Percentiles rank a stretch among this genome's conserved stretches.
These are phyloP conservation scores for Cladobotryum mycophilum DNA, from an alignment of 2,329 filamentous ascomycete genomes.

Conservation along the genomic window DNA sequence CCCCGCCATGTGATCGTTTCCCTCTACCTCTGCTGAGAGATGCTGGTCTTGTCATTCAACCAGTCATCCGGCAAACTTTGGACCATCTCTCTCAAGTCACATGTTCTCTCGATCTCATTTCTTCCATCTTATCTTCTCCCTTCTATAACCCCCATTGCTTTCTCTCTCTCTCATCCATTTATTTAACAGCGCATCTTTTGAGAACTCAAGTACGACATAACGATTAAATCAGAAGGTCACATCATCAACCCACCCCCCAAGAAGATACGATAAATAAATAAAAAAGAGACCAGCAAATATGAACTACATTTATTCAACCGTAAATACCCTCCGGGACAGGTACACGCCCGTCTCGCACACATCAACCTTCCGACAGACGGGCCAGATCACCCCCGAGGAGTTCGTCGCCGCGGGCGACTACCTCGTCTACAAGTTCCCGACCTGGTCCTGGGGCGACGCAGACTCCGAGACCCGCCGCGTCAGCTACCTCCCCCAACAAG, in stretches of 20 bases:
- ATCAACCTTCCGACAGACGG: conserved; percentile 88
- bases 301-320: conserved; percentile 88
- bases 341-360: conserved; percentile 84
- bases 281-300: conserved; percentile 41
- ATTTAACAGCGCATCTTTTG: background rate
- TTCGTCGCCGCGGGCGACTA: conserved; percentile 95
- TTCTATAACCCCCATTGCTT: background rate
- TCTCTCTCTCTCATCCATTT: background rate
- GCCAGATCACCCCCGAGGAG: conserved; percentile 95
- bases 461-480: conserved; percentile 74
- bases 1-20: conserved; percentile 26
- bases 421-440: conserved; percentile 97
- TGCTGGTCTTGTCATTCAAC: conserved; percentile 9
- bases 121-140: too few relatives aligned
- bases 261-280: too few relatives aligned
- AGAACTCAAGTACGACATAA: background rate
- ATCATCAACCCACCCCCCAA: background rate
- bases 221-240: background rate
- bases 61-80: conserved; percentile 11
- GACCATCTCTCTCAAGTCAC: background rate
- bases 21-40: conserved; percentile 10
- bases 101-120: background rate
- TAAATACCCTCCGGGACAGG: conserved; percentile 85
- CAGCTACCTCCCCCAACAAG: conserved; percentile 76
- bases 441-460: conserved; percentile 93